Base-by-base conservation (phyloP, 768 basidiomycete species). In the Amanita muscaria region DNA sequence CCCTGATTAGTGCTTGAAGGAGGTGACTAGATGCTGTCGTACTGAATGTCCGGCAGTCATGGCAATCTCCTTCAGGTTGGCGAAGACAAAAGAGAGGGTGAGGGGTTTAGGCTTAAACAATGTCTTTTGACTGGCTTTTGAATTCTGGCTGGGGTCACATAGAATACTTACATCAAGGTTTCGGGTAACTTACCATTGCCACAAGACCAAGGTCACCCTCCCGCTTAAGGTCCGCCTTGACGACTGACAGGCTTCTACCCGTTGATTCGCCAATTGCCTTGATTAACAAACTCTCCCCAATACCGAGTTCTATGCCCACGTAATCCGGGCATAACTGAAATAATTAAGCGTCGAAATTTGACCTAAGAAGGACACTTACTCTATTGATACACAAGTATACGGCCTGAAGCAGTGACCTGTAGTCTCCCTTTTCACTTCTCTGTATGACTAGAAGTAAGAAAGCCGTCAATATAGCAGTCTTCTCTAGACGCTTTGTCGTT, bases 331-430 rank as follows among this genome's bases (percentile, higher is more conserved):
- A 83, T 46, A 98, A 61, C 93, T 97, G 59, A 32, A 34, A 10
- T 19, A 18, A 33, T 25, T 58, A 2, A 56, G 46, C 41, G 15
- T 6, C 11, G 33, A 37, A 6, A 24, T 22, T 7, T n/a, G 36
- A 14, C 44, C 35, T 39, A 22, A 51, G 30, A 37, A 38, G 36
- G 10, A 33, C 29, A 62, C 80, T 42, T 59, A 97, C 92, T 49
- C 92, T 72, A 58, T 99, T 99, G 59, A 98, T 97, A 59, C 96
- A 98, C 1, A 99, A 73, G 57, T 99, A 99, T 2, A 99, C 84
- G 1, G 82, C 79, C 56, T 92, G 88, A 4, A 97, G 73, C 24
- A 99, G 73, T 5, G 85, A 80, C 18, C 79, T 72, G 4, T 70
- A 70, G 49, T 91, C 87, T 29, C 75, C 82, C 42, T 80, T 71